A percentile compares a stretch with the other conserved stretches of the same genome.
These are phyloP conservation scores for Alternaria sp. DNA, from an alignment of 2,329 filamentous ascomycete species.

Conservation along the genomic window DNA sequence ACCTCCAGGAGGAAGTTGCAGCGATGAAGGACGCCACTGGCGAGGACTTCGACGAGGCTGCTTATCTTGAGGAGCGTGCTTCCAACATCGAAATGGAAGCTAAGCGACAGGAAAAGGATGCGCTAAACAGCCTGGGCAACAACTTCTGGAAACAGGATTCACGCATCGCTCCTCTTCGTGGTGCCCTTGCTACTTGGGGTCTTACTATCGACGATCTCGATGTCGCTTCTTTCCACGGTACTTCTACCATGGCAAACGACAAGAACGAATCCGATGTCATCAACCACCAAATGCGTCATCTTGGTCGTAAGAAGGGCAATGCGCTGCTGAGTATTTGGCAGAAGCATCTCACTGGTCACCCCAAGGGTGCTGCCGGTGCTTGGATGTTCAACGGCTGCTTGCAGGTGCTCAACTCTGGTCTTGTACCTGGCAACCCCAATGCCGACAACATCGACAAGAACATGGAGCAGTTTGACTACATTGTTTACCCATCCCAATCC, in stretches of 20 bases:
- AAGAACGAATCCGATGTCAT: conserved; percentile 99
- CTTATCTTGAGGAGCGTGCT: conserved; percentile 86
- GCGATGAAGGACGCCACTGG: conserved; percentile 80
- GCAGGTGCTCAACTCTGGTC: conserved; percentile 91
- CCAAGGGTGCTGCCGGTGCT: conserved; percentile 97
- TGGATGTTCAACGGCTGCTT: conserved; percentile 99
- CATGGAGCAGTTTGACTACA: conserved; percentile 98
- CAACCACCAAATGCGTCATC: conserved; percentile 93
- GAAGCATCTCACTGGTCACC: conserved; percentile 98
- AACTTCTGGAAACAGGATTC: conserved; percentile 98
- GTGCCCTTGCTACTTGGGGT: conserved; percentile 96
- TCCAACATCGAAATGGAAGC: conserved; percentile 89
- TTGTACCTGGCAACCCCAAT: conserved; percentile 97
- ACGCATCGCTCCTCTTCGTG: conserved; percentile 92
- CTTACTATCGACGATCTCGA: conserved; percentile 95
- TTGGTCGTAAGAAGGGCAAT: conserved; percentile 96
- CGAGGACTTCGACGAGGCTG: conserved; percentile 77
- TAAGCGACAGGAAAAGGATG: conserved; percentile 89
- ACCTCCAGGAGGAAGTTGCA: conserved; percentile 88
- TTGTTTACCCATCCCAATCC: conserved; percentile 93
- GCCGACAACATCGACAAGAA: conserved; percentile 96
- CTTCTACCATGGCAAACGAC: conserved; percentile 97
- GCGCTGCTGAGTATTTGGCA: conserved; percentile 97
- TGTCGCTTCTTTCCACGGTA: conserved; percentile 98
- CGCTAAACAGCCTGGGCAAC: conserved; percentile 92